Evolutionary conservation across 257 asterid species (phyloP), one percentile per base, ranked within the genome.

Genomic region (Linderniella brevidens): DNA sequence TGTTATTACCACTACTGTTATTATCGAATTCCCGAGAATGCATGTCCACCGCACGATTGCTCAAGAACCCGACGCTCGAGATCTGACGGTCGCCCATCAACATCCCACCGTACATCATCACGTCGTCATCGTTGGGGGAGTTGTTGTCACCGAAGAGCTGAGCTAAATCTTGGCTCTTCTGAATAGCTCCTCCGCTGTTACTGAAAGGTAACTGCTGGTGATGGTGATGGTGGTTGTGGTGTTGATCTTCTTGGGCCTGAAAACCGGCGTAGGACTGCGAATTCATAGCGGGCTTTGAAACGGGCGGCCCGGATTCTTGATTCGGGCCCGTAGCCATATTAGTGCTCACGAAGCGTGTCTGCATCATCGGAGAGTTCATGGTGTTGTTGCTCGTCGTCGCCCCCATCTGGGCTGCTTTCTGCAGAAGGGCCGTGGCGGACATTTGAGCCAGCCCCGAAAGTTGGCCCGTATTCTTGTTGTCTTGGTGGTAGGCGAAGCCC

Each of bases 331-430:
- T n/a, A n/a, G 79, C 78, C 86, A 77, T 80, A 57, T 71, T n/a
- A n/a, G n/a, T 56, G 55, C 60, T 66, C 12, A 64, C 84, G 19
- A 78, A 75, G 37, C 71, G 71, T 67, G 73, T 85, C 65, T 85
- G 93, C 72, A 80, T 80, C 92, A 80, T 80, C 8, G 93, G 92
- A 41, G 93, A 76, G 59, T 66, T 79, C 42, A 71, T 73, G 12
- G 59, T 68, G 37, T 67, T 76, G 12, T 80, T 73, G 1, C 76
- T 75, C 0, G 92, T 71, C 0, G 95, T 25, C 32, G 32, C 87
- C 0, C 95, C 95, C 77, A 85, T 78, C 49, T 85, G 95, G 54
- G 93, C 95, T 4, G 95, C 93, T 50, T 80, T 80, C 37, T 80
- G 95, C 43, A 80, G 57, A 56, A 84, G 60, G 2, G 93, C 93